Evolutionary conservation across 1,284 basidiomycete species (phyloP), one percentile per base, ranked within the genome.

Genomic region (Microbotryomycetes sp.): DNA sequence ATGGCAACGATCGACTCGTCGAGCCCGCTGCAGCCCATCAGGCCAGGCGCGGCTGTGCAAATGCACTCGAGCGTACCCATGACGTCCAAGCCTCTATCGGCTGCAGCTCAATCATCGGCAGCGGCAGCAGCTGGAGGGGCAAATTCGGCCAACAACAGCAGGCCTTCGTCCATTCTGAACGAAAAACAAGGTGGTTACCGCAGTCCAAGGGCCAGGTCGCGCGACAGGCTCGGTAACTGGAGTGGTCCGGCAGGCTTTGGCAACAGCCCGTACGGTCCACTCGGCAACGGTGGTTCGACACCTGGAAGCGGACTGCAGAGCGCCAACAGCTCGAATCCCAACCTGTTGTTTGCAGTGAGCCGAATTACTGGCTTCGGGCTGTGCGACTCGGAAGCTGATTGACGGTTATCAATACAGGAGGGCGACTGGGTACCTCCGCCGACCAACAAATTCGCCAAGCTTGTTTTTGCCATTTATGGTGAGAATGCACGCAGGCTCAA

Each of bases 281-380:
- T 69, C 27, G 62, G 60, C 21, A 24, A 18, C 21, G 55, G 27
- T 28, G 46, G 28, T 6, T 21, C 46, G 23, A 5, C 16, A 52
- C 35, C 35, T 41, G 35, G 35, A 29, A 61, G 55, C 47, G 64
- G 64, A 7, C 41, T 29, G 21, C 60, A 50, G 35, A 61, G 56
- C n/a, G 60, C 64, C 4, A 54, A 60, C 29, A 56, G 49, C 13
- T 54, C 46, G 18, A 62, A 61, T 46, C 64, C 67, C 4, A 64
- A 68, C 57, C 35, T 68, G 29, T 60, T 63, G 49, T 68, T 67
- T 24, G 67, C 67, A 15, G 66, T 66, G 27, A 47, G 63, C 61
- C 21, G n/a, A n/a, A n/a, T n/a, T n/a, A n/a, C n/a, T 26, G 29
- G 21, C 24, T 27, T 23, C 50, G 13, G n/a, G 21, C 11, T 23